Percentiles rank a stretch among this genome's conserved stretches.
These are phyloP conservation scores for Aspergillus coremiiformis DNA, from an alignment of 495 filamentous ascomycete genomes.

Conservation along the genomic window DNA sequence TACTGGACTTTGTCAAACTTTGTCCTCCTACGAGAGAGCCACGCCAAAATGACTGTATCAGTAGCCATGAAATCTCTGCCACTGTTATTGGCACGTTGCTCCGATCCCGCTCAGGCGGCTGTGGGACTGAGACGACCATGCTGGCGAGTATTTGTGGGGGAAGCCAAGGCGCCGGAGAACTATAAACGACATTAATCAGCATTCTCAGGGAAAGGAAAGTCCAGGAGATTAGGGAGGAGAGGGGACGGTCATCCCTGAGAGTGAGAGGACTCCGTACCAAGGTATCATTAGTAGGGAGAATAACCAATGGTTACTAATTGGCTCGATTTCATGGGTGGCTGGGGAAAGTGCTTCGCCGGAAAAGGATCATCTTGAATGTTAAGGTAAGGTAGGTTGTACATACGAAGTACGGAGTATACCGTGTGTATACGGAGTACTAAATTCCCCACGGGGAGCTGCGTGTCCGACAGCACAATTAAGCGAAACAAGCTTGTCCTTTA, in stretches of 20 bases:
- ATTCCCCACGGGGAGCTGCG: slow-evolving; percentile 7
- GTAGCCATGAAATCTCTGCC: slow-evolving; percentile 4
- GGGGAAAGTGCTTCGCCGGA: slow-evolving; percentile 10
- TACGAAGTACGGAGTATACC: no score
- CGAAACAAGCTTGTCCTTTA: not conserved
- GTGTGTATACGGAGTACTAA: no score
- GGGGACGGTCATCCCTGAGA: no score
- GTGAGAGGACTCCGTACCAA: no score
- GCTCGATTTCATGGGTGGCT: slow-evolving; percentile 1
- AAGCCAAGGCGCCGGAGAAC: slow-evolving; percentile 1
- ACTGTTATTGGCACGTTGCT: not conserved
- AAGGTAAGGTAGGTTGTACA: no score
- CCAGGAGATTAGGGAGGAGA: no score
- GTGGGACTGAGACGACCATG: not conserved
- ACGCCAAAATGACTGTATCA: not conserved
- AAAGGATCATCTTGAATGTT: not conserved
- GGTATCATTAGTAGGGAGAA: not conserved
- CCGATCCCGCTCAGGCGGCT: not conserved
- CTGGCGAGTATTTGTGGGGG: slow-evolving; percentile 4
- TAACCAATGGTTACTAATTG: not conserved
- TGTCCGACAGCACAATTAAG: not conserved
- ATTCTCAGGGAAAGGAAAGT: not conserved
- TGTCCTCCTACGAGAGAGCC: not conserved
- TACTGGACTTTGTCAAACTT: not conserved
- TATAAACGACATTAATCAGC: not conserved